phyloP scores from a whole-genome alignment of 495 filamentous ascomycete species.

The Clavariopsis aquatica region DNA sequence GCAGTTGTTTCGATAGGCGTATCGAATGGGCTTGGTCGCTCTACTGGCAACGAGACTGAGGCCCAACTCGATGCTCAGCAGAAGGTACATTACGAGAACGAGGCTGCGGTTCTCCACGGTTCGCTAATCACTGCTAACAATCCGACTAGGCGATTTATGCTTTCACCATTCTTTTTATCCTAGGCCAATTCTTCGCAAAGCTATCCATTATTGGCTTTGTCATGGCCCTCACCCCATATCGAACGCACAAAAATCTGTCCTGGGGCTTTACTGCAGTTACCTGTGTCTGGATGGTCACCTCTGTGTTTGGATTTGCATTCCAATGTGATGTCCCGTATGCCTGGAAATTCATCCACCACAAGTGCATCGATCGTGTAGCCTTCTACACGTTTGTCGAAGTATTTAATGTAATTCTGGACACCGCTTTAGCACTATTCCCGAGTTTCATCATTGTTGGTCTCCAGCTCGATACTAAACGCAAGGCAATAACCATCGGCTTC shows the following conservation, averaged over 20 bases:
- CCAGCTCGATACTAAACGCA: conserved; percentile 44
- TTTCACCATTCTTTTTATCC: conserved; percentile 20
- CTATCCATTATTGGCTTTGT: conserved; percentile 17
- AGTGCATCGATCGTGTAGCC: conserved; percentile 48
- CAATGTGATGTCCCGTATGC: conserved; percentile 47
- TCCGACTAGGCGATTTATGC: conserved; percentile 11
- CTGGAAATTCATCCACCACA: conserved; percentile 46
- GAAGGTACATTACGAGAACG: conserved; percentile 9
- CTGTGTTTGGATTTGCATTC: conserved; percentile 47
- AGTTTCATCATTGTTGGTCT: conserved; percentile 46
- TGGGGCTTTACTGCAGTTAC: conserved; percentile 1
- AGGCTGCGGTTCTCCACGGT: not conserved
- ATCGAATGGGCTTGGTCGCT: conserved; percentile 8
- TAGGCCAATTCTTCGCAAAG: conserved; percentile 25
- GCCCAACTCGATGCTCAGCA: conserved; percentile 10
- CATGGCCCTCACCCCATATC: conserved; percentile 11
- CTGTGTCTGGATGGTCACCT: conserved; percentile 38
- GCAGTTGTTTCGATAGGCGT: conserved; percentile 14
- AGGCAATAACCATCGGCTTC: conserved; percentile 40
- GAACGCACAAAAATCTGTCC: conserved; percentile 1
- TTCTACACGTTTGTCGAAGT: conserved; percentile 50
- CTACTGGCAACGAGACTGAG: not conserved
- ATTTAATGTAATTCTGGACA: conserved; percentile 51
- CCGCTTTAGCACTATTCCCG: conserved; percentile 47
- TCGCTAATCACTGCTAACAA: not conserved